A percentile compares a stretch with the other conserved stretches of the same genome.
Conservation (phyloP, 371 early-diverging fungal genomes). For the Amoeboaphelidium occidentale region DNA sequence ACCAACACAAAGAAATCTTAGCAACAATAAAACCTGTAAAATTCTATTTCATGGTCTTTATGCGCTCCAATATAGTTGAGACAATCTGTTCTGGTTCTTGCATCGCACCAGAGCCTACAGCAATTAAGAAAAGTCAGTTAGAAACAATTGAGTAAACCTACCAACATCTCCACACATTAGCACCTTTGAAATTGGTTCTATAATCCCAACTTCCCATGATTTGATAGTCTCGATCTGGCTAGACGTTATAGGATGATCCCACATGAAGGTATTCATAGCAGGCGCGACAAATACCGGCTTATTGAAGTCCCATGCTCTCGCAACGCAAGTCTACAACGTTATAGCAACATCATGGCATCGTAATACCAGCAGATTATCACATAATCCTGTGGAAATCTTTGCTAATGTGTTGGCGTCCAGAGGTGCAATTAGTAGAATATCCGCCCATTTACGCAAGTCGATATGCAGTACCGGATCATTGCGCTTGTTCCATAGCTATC, state of each 20-base stretch:
- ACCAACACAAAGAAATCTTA: no score
- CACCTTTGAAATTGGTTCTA: conserved; percentile 54
- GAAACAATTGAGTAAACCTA: conserved; percentile 5
- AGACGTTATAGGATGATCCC: conserved; percentile 68
- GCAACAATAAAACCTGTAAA: not conserved
- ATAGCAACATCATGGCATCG: not conserved
- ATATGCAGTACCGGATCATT: conserved; percentile 85
- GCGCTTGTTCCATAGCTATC: conserved; percentile 42
- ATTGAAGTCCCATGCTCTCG: conserved; percentile 64
- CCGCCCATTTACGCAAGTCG: conserved; percentile 90
- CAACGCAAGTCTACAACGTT: conserved; percentile 43
- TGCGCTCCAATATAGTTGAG: not conserved
- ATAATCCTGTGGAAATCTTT: conserved; percentile 68
- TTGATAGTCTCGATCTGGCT: conserved; percentile 25
- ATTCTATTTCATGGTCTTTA: not conserved
- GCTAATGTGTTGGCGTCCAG: conserved; percentile 82
- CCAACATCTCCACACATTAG: conserved; percentile 84
- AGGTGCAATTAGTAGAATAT: conserved; percentile 64
- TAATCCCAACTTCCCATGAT: conserved; percentile 22
- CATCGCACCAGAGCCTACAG: not conserved
- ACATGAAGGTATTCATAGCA: conserved; percentile 96
- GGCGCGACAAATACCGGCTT: conserved; percentile 56
- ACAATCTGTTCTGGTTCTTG: not conserved
- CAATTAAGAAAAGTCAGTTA: not conserved
- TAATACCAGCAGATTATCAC: conserved; percentile 68